Evolutionary conservation across 1,284 basidiomycete genomes (phyloP).

Genomic region (Malassezia arunalokei): DNA sequence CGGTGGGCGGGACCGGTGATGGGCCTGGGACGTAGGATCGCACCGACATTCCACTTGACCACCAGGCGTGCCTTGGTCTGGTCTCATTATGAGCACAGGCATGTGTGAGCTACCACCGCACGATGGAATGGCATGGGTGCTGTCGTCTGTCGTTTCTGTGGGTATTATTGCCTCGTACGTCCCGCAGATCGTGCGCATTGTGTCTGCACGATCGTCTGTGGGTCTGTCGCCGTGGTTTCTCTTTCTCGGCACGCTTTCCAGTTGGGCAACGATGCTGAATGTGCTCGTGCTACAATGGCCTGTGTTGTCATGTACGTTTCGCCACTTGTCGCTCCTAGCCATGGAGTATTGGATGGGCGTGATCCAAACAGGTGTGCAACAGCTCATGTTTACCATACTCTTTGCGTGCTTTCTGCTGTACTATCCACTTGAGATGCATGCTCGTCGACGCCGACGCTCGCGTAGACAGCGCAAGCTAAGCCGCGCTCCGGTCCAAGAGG

Average conservation of each 20-base stretch:
- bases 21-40: too few relatives aligned
- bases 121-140: slow-evolving; percentile 61
- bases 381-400: slow-evolving; percentile 75
- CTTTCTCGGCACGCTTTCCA: slow-evolving; percentile 69
- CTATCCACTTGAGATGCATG: slow-evolving; percentile 56
- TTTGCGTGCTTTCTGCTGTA: slow-evolving; percentile 70
- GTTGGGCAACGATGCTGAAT: slow-evolving; percentile 47
- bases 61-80: not conserved
- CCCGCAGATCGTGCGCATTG: slow-evolving; percentile 63
- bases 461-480: slow-evolving; percentile 52
- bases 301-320: slow-evolving; percentile 57
- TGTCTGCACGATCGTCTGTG: slow-evolving; percentile 59
- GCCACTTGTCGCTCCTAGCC: slow-evolving; percentile 51
- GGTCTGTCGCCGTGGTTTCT: slow-evolving; percentile 86
- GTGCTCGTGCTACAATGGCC: slow-evolving; percentile 73
- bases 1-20: too few relatives aligned
- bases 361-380: slow-evolving; percentile 69
- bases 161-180: slow-evolving; percentile 76
- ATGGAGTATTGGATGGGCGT: slow-evolving; percentile 71
- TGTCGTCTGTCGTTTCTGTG: slow-evolving; percentile 62
- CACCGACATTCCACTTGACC: not conserved
- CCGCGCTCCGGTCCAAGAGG: slow-evolving; percentile 16
- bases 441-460: not conserved
- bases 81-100: not conserved
- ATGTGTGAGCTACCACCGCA: slow-evolving; percentile 47